These are phyloP conservation scores for Hygrophoropsis aurantiaca DNA, from an alignment of 768 basidiomycete species.

Conservation along the genomic window DNA sequence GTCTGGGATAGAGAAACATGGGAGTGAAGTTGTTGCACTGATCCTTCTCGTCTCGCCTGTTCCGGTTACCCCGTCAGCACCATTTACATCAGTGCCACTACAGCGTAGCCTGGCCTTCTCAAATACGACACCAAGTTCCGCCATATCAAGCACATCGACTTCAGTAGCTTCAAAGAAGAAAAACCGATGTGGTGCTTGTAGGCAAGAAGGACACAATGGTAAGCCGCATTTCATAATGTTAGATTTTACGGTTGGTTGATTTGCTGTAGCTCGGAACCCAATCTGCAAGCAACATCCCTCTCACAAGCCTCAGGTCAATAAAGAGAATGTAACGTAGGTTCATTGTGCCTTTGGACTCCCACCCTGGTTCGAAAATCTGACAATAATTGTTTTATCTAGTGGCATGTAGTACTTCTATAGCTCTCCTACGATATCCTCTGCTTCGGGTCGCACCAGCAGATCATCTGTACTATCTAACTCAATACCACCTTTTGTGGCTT, in stretches of 20 bases:
- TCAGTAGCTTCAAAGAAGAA: not conserved
- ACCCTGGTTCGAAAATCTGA: too few relatives aligned
- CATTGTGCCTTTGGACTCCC: too few relatives aligned
- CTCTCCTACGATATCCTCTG: not conserved
- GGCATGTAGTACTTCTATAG: not conserved
- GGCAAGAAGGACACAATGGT: constrained; percentile 9
- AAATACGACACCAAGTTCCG: too few relatives aligned
- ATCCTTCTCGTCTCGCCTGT: too few relatives aligned
- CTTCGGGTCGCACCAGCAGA: not conserved
- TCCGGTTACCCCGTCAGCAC: not conserved
- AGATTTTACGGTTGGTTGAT: not conserved
- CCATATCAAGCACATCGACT: too few relatives aligned
- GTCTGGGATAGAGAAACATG: constrained; percentile 2
- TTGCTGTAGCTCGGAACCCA: not conserved
- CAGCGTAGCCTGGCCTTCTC: too few relatives aligned
- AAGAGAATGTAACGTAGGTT: constrained; percentile 3
- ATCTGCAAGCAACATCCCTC: constrained; percentile 2
- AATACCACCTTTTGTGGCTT: not conserved
- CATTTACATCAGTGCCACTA: not conserved
- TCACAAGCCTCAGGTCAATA: not conserved
- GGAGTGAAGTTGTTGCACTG: not conserved
- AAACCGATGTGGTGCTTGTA: constrained; percentile 6
- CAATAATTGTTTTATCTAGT: too few relatives aligned
- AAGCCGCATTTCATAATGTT: not conserved
- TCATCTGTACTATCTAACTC: not conserved